Conservation (phyloP, 495 filamentous ascomycete species). For the Thozetella sp. region DNA sequence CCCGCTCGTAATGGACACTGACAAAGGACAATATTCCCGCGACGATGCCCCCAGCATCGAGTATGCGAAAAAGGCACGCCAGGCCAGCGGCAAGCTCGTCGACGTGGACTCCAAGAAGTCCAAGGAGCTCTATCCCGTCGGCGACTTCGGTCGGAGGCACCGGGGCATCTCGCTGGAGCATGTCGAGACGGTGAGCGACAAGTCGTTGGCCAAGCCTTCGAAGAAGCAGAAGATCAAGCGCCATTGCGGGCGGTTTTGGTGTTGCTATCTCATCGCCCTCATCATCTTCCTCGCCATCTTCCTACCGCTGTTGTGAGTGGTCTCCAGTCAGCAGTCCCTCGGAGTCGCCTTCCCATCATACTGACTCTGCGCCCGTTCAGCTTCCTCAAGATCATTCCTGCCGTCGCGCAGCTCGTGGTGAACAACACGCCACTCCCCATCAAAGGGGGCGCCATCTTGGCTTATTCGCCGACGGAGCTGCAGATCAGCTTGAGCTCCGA, state of each 20-base stretch:
- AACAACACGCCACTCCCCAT: slow-evolving; percentile 39
- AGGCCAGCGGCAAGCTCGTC: neutral
- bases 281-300: slow-evolving; percentile 33
- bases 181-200: neutral
- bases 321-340: slow-evolving; percentile 20
- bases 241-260: neutral
- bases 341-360: slow-evolving; percentile 5
- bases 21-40: neutral
- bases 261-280: neutral
- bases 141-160: neutral
- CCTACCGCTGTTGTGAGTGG: slow-evolving; percentile 39
- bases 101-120: neutral
- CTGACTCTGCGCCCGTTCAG: slow-evolving; percentile 15
- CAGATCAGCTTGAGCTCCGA: slow-evolving; percentile 33
- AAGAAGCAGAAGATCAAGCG: neutral
- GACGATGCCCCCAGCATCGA: neutral
- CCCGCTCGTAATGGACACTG: neutral
- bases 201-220: neutral
- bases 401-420: slow-evolving; percentile 43
- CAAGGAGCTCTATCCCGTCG: neutral
- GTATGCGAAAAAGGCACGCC: neutral
- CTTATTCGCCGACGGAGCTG: slow-evolving; percentile 32
- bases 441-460: slow-evolving; percentile 31
- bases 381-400: slow-evolving; percentile 43
- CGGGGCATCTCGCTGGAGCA: neutral